These are phyloP conservation scores for Ceratobasidium sp. DNA, from an alignment of 1,284 basidiomycete genomes.

Conservation along the genomic window DNA sequence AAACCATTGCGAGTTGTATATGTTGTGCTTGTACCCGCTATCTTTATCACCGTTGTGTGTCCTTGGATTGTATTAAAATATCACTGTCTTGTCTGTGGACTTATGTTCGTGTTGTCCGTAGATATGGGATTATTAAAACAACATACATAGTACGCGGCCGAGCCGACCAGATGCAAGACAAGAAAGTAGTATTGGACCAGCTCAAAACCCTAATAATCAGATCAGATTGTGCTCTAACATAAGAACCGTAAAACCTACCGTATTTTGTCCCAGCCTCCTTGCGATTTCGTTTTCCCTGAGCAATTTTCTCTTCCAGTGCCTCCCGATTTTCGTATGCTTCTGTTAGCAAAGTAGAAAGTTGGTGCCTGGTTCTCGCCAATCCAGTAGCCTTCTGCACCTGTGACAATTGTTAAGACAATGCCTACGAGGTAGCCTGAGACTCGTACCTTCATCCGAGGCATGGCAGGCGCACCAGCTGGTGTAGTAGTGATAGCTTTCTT, in stretches of 20 bases:
- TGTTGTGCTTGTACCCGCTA: slow-evolving; percentile 45
- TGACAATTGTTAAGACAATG: neutral
- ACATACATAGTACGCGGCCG: neutral
- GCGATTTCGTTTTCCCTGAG: slow-evolving; percentile 80
- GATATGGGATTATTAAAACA: slow-evolving; percentile 35
- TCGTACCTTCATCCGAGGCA: slow-evolving; percentile 76
- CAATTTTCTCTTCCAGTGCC: slow-evolving; percentile 81
- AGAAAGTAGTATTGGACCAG: neutral
- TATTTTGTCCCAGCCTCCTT: slow-evolving; percentile 91
- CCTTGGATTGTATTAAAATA: slow-evolving; percentile 47
- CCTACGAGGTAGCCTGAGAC: slow-evolving; percentile 49
- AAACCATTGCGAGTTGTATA: slow-evolving; percentile 57
- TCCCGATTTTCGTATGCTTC: slow-evolving; percentile 85
- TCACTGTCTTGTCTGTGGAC: slow-evolving; percentile 42
- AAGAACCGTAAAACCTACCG: slow-evolving; percentile 57
- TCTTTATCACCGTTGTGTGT: slow-evolving; percentile 48
- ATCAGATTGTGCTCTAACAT: neutral
- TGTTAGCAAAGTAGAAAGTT: slow-evolving; percentile 78
- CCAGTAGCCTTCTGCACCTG: slow-evolving; percentile 52
- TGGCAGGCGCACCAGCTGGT: slow-evolving; percentile 64
- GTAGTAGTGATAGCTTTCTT: slow-evolving; percentile 76
- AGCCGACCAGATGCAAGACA: neutral
- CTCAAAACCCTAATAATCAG: slow-evolving; percentile 37
- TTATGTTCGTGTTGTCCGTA: slow-evolving; percentile 35
- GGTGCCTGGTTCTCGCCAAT: slow-evolving; percentile 78